A percentile compares a stretch with the other conserved stretches of the same genome.
phyloP scores from a whole-genome alignment of 257 asterid genomes.

The Craterostigma plantagineum region DNA sequence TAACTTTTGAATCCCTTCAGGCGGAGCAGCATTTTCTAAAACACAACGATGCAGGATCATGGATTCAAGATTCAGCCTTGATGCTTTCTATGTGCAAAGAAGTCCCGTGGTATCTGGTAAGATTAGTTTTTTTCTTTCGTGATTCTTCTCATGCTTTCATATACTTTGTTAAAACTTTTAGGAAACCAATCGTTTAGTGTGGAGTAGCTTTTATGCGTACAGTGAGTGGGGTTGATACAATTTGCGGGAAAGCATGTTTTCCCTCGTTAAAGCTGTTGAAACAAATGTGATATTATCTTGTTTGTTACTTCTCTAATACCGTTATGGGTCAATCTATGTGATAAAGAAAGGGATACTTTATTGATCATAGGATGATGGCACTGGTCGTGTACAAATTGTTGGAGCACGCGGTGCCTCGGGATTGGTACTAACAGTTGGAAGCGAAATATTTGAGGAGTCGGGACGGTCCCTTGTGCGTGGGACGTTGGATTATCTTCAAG shows the following conservation, averaged over 20 bases:
- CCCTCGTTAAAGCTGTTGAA: no score
- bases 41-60: slow-evolving; percentile 97
- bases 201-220: no score
- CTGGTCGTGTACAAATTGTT: slow-evolving; percentile 72
- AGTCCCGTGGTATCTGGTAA: slow-evolving; percentile 97
- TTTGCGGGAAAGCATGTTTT: no score
- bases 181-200: no score
- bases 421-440: slow-evolving; percentile 73
- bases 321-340: no score
- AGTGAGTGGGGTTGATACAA: no score
- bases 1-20: slow-evolving; percentile 26
- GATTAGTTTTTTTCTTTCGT: slow-evolving; percentile 12
- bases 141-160: neutral
- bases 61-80: slow-evolving; percentile 98
- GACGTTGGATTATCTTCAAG: slow-evolving; percentile 89
- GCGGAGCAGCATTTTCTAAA: slow-evolving; percentile 94
- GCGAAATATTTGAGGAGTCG: slow-evolving; percentile 93
- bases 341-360: no score
- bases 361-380: slow-evolving; percentile 64
- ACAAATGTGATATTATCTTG: no score
- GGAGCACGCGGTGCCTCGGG: slow-evolving; percentile 98
- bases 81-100: slow-evolving; percentile 96
- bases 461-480: slow-evolving; percentile 95
- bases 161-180: no score
- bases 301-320: no score